Conservation (phyloP, 1,139 yeast species). For the Pichia sp. region DNA sequence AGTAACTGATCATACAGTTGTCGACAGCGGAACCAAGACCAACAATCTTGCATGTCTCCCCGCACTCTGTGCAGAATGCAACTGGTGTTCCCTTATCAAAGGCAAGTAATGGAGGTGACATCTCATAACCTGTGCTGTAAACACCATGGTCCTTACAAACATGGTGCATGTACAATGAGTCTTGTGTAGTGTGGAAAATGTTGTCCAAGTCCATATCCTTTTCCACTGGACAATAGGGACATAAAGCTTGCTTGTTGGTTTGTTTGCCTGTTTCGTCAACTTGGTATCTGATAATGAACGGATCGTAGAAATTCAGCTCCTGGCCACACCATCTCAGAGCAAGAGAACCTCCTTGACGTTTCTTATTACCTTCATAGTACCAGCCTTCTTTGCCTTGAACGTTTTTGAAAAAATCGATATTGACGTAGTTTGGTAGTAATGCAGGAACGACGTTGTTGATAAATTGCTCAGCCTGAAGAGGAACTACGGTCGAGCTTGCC, state of each 20-base stretch:
- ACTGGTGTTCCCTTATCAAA: not conserved
- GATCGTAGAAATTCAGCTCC: conserved; percentile 26
- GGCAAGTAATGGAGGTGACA: conserved; percentile 25
- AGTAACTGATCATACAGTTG: conserved; percentile 9
- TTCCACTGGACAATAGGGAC: conserved; percentile 28
- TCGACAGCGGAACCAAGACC: not conserved
- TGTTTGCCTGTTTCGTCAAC: conserved; percentile 18
- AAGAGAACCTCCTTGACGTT: conserved; percentile 6
- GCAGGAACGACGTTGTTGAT: conserved; percentile 4
- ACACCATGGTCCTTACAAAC: conserved; percentile 32
- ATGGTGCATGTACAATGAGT: conserved; percentile 31
- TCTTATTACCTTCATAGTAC: conserved; percentile 9
- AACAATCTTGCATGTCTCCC: not conserved
- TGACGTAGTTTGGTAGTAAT: conserved; percentile 11
- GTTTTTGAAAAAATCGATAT: not conserved
- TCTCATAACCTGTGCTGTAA: conserved; percentile 28
- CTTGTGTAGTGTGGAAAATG: conserved; percentile 25
- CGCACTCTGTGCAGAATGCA: conserved; percentile 10
- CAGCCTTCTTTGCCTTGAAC: conserved; percentile 14
- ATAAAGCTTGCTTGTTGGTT: conserved; percentile 23
- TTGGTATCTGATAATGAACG: conserved; percentile 23
- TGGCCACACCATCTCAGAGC: conserved; percentile 22
- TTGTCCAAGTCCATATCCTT: conserved; percentile 6
- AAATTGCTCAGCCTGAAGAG: not conserved
- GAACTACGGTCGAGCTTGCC: not conserved